phyloP scores from a whole-genome alignment of 2,329 filamentous ascomycete genomes.

The Sporothrix pseudoabietina region DNA sequence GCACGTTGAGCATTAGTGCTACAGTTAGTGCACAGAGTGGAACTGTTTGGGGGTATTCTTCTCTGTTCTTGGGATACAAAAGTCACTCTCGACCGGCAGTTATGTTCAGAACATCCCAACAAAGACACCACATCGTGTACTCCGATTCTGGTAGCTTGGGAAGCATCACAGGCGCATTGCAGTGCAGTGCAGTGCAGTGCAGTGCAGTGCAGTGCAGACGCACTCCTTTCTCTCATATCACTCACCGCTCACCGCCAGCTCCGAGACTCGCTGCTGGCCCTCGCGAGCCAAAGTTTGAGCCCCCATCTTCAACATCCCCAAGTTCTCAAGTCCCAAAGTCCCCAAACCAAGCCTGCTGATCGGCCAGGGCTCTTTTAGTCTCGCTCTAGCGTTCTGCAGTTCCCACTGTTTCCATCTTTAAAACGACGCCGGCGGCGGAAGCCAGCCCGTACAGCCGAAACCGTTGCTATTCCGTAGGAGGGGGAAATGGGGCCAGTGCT shows the following conservation, averaged over 20 bases:
- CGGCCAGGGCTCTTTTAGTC: constrained; percentile 1
- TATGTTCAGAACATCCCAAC: background rate
- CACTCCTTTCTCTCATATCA: background rate
- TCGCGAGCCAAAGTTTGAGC: background rate
- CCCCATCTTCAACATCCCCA: background rate
- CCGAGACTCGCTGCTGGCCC: constrained; percentile 18
- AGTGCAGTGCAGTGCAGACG: background rate
- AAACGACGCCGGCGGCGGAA: constrained; percentile 20
- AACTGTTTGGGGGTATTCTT: background rate
- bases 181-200: background rate
- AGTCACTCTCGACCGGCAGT: background rate
- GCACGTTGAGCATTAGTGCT: background rate
- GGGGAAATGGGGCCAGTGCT: background rate
- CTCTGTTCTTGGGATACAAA: background rate
- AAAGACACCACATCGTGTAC: background rate
- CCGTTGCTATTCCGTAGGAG: background rate
- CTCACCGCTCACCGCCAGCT: constrained; percentile 19
- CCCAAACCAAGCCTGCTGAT: background rate
- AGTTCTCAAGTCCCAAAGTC: background rate
- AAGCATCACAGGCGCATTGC: background rate
- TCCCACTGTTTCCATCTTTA: constrained; percentile 4
- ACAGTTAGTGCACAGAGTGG: background rate
- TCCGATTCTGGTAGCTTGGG: background rate
- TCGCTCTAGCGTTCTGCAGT: background rate
- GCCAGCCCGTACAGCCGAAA: constrained; percentile 18